Evolutionary conservation across 805 yeast species (phyloP).

Genomic region (Pichia membranifaciens): DNA sequence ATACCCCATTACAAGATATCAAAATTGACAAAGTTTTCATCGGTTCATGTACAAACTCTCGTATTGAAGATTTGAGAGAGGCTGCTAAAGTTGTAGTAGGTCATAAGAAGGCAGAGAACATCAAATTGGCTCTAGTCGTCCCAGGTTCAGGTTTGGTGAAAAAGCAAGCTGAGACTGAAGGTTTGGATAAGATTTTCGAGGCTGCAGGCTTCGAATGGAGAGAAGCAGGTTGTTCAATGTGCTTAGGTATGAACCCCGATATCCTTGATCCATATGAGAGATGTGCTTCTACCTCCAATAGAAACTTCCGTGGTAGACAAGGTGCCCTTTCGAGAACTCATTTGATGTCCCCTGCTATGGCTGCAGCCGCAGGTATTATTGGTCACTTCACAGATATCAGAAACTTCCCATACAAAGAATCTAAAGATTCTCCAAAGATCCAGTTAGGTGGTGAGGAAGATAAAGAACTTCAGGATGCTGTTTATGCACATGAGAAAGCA

Average conservation of each 20-base stretch:
- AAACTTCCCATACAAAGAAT: slow-evolving; percentile 57
- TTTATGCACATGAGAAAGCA: slow-evolving; percentile 62
- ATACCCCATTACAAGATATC: slow-evolving; percentile 71
- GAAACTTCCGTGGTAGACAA: slow-evolving; percentile 99
- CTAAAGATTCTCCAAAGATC: slow-evolving; percentile 56
- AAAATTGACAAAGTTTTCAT: slow-evolving; percentile 89
- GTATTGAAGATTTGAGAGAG: slow-evolving; percentile 93
- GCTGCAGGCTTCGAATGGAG: slow-evolving; percentile 98
- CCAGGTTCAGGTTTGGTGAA: slow-evolving; percentile 98
- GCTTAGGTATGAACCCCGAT: slow-evolving; percentile 99
- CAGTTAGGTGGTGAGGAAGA: slow-evolving; percentile 42
- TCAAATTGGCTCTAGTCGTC: slow-evolving; percentile 81
- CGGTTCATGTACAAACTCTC: slow-evolving; percentile 97
- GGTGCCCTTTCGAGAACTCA: slow-evolving; percentile 96
- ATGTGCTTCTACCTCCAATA: slow-evolving; percentile 97
- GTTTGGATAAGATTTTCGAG: slow-evolving; percentile 82
- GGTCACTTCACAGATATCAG: slow-evolving; percentile 92
- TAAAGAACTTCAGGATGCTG: slow-evolving; percentile 55
- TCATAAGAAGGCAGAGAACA: slow-evolving; percentile 73
- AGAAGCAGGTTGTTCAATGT: slow-evolving; percentile 99
- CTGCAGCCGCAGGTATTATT: slow-evolving; percentile 94
- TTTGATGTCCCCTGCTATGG: slow-evolving; percentile 98
- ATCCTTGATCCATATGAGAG: slow-evolving; percentile 91
- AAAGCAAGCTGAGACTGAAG: slow-evolving; percentile 90
- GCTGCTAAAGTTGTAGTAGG: slow-evolving; percentile 95